Base-by-base conservation (phyloP, 106 monocot species). In the Dendrobium catenatum region DNA sequence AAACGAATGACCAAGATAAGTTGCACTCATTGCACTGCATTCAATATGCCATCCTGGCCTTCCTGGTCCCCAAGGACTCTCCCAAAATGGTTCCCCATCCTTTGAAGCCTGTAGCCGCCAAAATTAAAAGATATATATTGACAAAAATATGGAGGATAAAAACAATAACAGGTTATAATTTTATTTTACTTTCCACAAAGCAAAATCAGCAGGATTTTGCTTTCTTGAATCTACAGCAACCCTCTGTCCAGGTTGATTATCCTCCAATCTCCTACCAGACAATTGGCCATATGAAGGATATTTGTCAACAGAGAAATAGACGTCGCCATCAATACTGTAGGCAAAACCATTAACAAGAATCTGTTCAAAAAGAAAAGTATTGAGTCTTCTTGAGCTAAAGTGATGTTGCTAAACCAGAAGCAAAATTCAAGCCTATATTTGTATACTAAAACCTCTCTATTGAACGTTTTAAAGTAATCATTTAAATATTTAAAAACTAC, bases 1-100 rank as follows among this genome's bases (percentile, higher is more conserved):
- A 87, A 99, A 91, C 40, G 93, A 88, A 72, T 89, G 80, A 6
- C 99, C 99, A 11, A 99, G 86, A 85, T 99, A 99, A 76, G 86
- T 75, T 48, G 85, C 84, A 89, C 99, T 99, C 99, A 99, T 99
- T 15, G 99, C 99, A 86, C 99, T 99, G 82, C 99, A 99, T 77
- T 99, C 99, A 42, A 99, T 99, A 82, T 99, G 99, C 99, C 95
- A 99, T 80, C 99, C 99, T 79, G 99, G 99, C 44, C 99, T 87
- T 79, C 99, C 99, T 11, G 84, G 91, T 18, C 99, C 99, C 99
- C 99, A 99, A 27, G 99, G 99, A 73, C 99, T 99, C 18, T 93
- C 86, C 99, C 99, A 99, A 31, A 44, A 89, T 72, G 93, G 99
- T 70, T 99, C 99, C 33, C 98, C 98, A 22, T 77, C 59, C 75